Base-by-base conservation (phyloP, 179 eudicot genomes). In the Silene vulgaris region DNA sequence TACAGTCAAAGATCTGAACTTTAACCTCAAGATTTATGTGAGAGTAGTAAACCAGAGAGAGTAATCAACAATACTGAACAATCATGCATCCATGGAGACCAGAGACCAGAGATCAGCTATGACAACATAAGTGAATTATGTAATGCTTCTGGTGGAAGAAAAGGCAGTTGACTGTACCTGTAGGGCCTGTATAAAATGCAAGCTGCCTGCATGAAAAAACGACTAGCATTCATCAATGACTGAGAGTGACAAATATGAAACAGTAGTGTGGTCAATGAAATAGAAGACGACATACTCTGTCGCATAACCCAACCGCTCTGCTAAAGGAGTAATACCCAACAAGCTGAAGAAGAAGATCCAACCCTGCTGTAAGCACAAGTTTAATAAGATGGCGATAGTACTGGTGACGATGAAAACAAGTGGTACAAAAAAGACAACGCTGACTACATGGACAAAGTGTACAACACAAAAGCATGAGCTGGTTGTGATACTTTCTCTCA, bases 241-340 rank as follows among this genome's bases (percentile, higher is more conserved):
- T 32, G 69, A 30, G 17, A 57, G 20, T 30, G 17, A 57, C 43
- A 48, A 29, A 43, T 26, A 30, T 23, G 29, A 45, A 43, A 40
- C 19, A 62, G 65, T 45, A 74, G 23, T 32, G n/a, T 21, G 66
- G 63, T 54, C 45, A 62, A 67, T 43, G 40, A 54, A 76, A 78
- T 56, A 78, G 75, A 76, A 74, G 23, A 71, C 57, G 43, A 32
- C 94, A 83, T 87, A 92, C 98, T 94, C 97, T 43, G 98, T 94
- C 64, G 89, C 93, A 85, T 89, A 94, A 62, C 98, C 97, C 84
- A 94, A 82, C 26, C 97, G 97, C 84, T 92, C 97, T 4, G 97
- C 98, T 77, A 92, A 86, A 75, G 98, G 97, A 67, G 87, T 80
- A 75, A 92, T 92, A 50, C 98, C 98, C 76, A 94, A 37, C 75